Conservation (phyloP, 2,329 filamentous ascomycete species). For the Penicillium sp. region DNA sequence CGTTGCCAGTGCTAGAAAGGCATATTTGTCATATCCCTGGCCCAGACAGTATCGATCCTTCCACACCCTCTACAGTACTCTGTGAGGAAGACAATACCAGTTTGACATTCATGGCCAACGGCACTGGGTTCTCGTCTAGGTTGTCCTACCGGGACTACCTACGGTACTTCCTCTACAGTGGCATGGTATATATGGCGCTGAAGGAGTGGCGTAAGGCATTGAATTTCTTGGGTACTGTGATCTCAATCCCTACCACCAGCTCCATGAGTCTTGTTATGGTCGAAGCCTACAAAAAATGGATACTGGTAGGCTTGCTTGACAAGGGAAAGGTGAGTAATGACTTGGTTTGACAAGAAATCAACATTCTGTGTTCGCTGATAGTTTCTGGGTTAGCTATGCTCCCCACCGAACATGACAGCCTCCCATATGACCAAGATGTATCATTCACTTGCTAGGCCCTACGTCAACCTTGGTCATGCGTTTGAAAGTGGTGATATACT, state of each 20-base stretch:
- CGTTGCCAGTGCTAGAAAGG: conserved; percentile 42
- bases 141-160: conserved; percentile 48
- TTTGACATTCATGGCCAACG: conserved; percentile 35
- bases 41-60: conserved; percentile 22
- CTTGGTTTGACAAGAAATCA: not conserved
- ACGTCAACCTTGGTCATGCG: conserved; percentile 65
- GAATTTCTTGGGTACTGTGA: conserved; percentile 60
- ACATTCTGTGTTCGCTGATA: not conserved
- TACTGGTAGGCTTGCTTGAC: conserved; percentile 70
- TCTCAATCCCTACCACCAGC: conserved; percentile 65
- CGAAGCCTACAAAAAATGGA: conserved; percentile 89
- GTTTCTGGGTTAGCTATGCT: conserved; percentile 37
- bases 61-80: conserved; percentile 22
- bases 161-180: conserved; percentile 65
- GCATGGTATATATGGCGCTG: conserved; percentile 61
- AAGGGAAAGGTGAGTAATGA: conserved; percentile 58
- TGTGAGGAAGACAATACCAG: conserved; percentile 34
- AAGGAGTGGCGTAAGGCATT: conserved; percentile 62
- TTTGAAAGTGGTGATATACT: conserved; percentile 62
- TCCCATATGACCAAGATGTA: conserved; percentile 56
- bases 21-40: conserved; percentile 44
- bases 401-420: conserved; percentile 57
- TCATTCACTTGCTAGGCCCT: conserved; percentile 62
- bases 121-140: conserved; percentile 40
- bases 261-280: conserved; percentile 73